Base-by-base conservation (phyloP, 1,284 basidiomycete genomes). In the Agaricales sp. region DNA sequence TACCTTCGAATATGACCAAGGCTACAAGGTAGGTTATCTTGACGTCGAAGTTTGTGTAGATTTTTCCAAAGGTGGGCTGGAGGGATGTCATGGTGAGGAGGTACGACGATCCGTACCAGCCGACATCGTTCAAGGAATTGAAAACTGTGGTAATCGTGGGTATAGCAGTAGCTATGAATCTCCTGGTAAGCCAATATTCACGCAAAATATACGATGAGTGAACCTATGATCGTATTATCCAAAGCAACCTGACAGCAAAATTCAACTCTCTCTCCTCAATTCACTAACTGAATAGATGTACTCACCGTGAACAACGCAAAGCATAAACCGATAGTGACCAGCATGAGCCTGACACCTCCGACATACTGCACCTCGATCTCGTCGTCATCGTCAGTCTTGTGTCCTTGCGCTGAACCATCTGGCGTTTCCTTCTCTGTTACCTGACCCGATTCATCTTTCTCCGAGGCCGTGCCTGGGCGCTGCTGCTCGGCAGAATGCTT, bases 21-120 rank as follows among this genome's bases (percentile, higher is more conserved):
- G 64, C 60, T 18, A 52, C 46, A 20, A 67, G 55, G 54, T 61
- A 68, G 18, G 59, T 57, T 53, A 57, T 59, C 54, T 63, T 63
- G 46, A 56, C 49, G 41, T 54, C 45, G 30, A 56, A 56, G 45
- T 54, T 51, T n/a, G 49, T 50, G 46, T 53, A 56, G 22, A 54
- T 53, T 48, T 54, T 56, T 22, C 53, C 53, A 26, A 55, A 56
- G 37, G 53, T 51, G 2, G 55, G 54, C 43, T 56, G 55, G 3
- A 56, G 41, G 38, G 52, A 53, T 14, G 54, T 55, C 18, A 51
- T 55, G 21, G 63, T 61, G 14, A 75, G 64, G 0, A 70, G 65
- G 51, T 67, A 55, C 54, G 70, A 70, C 46, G 50, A 49, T 4
- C 50, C 50, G 41, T 51, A 51, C 50, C 50, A 51, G 0, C 48